phyloP scores from a whole-genome alignment of 805 yeast species.

The Metschnikowia continentalis region DNA sequence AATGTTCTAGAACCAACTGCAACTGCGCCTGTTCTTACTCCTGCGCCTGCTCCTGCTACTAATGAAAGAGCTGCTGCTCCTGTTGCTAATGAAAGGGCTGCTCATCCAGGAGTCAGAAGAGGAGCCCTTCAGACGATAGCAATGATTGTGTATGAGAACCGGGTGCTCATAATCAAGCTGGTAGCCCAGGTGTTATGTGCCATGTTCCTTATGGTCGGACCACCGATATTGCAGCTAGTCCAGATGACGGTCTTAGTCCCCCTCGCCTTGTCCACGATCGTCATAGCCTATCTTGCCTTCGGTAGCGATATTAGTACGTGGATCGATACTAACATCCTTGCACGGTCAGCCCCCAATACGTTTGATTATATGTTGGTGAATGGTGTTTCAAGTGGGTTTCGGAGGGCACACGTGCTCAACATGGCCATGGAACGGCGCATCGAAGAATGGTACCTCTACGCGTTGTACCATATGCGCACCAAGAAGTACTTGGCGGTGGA shows the following conservation, averaged over 20 bases:
- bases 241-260: constrained; percentile 6
- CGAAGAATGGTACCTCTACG: background rate
- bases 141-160: background rate
- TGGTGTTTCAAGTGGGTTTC: constrained; percentile 5
- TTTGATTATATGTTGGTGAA: constrained; percentile 6
- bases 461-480: constrained; percentile 5
- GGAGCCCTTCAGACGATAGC: background rate
- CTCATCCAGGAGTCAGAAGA: background rate
- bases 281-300: constrained; percentile 8
- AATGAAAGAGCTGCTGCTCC: too few species aligned
- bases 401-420: constrained; percentile 3
- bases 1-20: too few species aligned
- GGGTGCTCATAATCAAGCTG: constrained; percentile 5
- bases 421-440: background rate
- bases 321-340: constrained; percentile 12
- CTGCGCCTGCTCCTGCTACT: too few species aligned
- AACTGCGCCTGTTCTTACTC: too few species aligned
- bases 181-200: constrained; percentile 6
- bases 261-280: background rate
- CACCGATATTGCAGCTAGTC: constrained; percentile 1
- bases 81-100: too few species aligned
- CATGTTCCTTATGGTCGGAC: constrained; percentile 7
- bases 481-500: constrained; percentile 7
- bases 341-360: constrained; percentile 5
- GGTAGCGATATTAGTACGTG: constrained; percentile 13